phyloP scores from a whole-genome alignment of 306 rosid genomes.

The Heteromeles arbutifolia region DNA sequence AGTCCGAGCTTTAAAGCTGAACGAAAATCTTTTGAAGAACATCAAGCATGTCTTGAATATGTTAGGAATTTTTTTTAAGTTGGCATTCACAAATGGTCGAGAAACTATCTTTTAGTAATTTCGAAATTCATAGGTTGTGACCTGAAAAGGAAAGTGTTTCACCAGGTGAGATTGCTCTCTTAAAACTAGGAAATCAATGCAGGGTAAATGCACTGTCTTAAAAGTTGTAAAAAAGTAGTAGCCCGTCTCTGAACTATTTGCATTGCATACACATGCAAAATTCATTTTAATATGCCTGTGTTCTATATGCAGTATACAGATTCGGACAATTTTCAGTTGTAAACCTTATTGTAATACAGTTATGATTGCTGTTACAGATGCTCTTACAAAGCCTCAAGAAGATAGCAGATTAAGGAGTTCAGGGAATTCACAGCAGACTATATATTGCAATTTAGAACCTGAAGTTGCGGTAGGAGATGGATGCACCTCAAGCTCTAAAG shows the following conservation, averaged over 20 bases:
- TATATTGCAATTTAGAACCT: slow-evolving; percentile 34
- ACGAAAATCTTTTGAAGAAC: background rate
- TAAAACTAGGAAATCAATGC: background rate
- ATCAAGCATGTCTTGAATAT: background rate
- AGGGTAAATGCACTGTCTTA: background rate
- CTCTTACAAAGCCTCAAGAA: slow-evolving; percentile 32
- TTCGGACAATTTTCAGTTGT: background rate
- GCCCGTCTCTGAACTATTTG: background rate
- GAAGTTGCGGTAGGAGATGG: slow-evolving; percentile 37
- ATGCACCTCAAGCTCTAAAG: slow-evolving; percentile 38
- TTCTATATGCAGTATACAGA: background rate
- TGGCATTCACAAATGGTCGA: background rate
- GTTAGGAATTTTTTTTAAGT: background rate
- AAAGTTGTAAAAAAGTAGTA: background rate
- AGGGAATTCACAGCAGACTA: slow-evolving; percentile 35
- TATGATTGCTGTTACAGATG: slow-evolving; percentile 39
- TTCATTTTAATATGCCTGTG: background rate
- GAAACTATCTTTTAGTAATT: background rate
- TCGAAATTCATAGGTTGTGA: background rate
- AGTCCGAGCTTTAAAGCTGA: background rate
- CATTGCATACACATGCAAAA: background rate
- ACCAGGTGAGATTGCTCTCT: background rate
- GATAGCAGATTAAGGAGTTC: slow-evolving; percentile 36
- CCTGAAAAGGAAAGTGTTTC: background rate
- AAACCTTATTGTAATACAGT: slow-evolving; percentile 4